phyloP scores from a whole-genome alignment of 2,329 filamentous ascomycete genomes.

The Penicillium palitans region DNA sequence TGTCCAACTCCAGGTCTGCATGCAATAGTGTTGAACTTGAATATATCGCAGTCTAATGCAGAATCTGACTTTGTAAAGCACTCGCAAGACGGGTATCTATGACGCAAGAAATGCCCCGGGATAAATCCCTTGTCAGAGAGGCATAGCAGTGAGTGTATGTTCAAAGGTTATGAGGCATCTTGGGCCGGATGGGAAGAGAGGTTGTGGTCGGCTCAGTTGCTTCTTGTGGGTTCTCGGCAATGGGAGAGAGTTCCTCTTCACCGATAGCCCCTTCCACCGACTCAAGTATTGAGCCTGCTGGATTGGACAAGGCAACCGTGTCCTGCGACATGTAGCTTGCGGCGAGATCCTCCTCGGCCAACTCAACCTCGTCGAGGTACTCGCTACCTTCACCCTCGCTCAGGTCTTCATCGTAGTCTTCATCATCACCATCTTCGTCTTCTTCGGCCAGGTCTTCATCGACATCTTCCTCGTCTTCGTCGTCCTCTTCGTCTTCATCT shows the following conservation, averaged over 20 bases:
- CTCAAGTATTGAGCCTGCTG: slow-evolving; percentile 46
- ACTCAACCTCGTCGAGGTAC: slow-evolving; percentile 51
- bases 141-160: slow-evolving; percentile 8
- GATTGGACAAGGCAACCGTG: slow-evolving; percentile 47
- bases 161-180: slow-evolving; percentile 17
- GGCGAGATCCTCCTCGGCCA: slow-evolving; percentile 39
- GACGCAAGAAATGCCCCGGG: slow-evolving; percentile 5
- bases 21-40: slow-evolving; percentile 26
- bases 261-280: slow-evolving; percentile 37
- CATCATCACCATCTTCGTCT: slow-evolving; percentile 51
- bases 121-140: neutral
- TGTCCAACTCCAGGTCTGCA: slow-evolving; percentile 20
- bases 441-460: slow-evolving; percentile 42
- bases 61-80: slow-evolving; percentile 13
- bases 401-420: slow-evolving; percentile 44
- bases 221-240: slow-evolving; percentile 11
- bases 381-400: slow-evolving; percentile 57
- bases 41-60: slow-evolving; percentile 19
- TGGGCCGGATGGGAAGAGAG: slow-evolving; percentile 25
- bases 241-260: slow-evolving; percentile 26
- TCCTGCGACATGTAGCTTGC: slow-evolving; percentile 40
- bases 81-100: slow-evolving; percentile 15
- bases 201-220: slow-evolving; percentile 8
- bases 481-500: slow-evolving; percentile 38
- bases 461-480: slow-evolving; percentile 56